phyloP scores from a whole-genome alignment of 768 basidiomycete species.

The Tricholoma saponaceum region DNA sequence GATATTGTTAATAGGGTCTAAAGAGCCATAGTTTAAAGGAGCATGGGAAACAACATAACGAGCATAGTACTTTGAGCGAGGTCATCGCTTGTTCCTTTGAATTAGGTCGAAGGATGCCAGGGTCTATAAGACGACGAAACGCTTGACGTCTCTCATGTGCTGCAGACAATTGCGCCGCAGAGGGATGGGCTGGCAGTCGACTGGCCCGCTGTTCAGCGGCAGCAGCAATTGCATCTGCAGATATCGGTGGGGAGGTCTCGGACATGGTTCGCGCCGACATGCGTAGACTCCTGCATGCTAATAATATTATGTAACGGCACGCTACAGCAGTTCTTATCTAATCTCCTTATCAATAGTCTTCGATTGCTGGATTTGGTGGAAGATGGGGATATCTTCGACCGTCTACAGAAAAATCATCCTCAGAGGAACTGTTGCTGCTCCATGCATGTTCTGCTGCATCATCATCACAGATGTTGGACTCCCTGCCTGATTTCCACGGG shows the following conservation, averaged over 20 bases:
- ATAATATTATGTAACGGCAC: background rate
- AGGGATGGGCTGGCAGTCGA: slow-evolving; percentile 26
- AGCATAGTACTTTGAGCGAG: slow-evolving; percentile 55
- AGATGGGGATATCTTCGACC: slow-evolving; percentile 12
- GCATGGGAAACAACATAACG: slow-evolving; percentile 12
- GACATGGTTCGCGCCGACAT: slow-evolving; percentile 4
- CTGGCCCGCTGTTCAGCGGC: slow-evolving; percentile 42
- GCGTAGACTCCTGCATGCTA: background rate
- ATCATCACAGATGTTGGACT: slow-evolving; percentile 17
- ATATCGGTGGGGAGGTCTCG: slow-evolving; percentile 14
- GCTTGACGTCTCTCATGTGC: slow-evolving; percentile 67
- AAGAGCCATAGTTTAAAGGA: slow-evolving; percentile 14
- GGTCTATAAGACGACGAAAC: slow-evolving; percentile 75
- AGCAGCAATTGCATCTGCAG: slow-evolving; percentile 27
- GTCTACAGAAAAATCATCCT: slow-evolving; percentile 29
- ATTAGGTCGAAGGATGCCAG: slow-evolving; percentile 73
- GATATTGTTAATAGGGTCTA: slow-evolving; percentile 67
- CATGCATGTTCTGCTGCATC: slow-evolving; percentile 34
- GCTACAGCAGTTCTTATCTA: background rate
- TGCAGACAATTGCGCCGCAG: slow-evolving; percentile 35
- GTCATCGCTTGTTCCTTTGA: slow-evolving; percentile 53
- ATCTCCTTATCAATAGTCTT: too few relatives aligned
- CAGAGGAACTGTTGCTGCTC: slow-evolving; percentile 63
- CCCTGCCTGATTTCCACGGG: slow-evolving; percentile 11
- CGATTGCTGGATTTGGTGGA: too few relatives aligned